Percentiles rank a stretch among this genome's conserved stretches.
Evolutionary conservation across 495 filamentous ascomycete genomes (phyloP).

Genomic region (Penicillium lividum): DNA sequence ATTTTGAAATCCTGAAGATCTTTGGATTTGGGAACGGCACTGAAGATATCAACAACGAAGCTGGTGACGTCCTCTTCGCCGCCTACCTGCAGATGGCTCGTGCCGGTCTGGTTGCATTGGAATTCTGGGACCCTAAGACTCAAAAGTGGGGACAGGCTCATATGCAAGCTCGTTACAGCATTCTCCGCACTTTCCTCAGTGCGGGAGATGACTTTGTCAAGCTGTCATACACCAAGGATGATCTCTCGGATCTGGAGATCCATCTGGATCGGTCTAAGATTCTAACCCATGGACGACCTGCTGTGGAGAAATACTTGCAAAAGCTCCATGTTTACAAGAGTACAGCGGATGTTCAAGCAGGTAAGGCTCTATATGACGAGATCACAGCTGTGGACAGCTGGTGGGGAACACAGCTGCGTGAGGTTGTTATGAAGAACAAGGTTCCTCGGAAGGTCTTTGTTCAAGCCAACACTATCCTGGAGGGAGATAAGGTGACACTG

Average conservation of each 20-base stretch:
- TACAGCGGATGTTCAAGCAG: conserved; percentile 78
- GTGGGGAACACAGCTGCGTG: conserved; percentile 74
- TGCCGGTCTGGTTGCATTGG: conserved; percentile 78
- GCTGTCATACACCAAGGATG: conserved; percentile 69
- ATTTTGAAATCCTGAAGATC: conserved; percentile 83
- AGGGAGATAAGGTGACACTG: conserved; percentile 72
- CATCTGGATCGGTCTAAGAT: conserved; percentile 83
- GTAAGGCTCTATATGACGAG: conserved; percentile 73
- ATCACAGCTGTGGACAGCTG: conserved; percentile 82
- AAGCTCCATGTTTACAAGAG: conserved; percentile 92
- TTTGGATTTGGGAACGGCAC: conserved; percentile 85
- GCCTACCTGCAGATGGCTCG: conserved; percentile 91
- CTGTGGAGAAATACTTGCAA: conserved; percentile 85
- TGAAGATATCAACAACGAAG: conserved; percentile 67
- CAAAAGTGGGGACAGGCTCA: conserved; percentile 94
- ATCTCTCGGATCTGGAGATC: conserved; percentile 79
- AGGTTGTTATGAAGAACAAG: conserved; percentile 81
- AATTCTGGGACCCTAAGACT: conserved; percentile 85
- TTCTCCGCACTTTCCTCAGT: conserved; percentile 82
- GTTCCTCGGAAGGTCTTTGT: conserved; percentile 95
- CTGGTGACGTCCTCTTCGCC: conserved; percentile 82
- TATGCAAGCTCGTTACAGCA: conserved; percentile 91
- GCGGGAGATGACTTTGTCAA: conserved; percentile 82
- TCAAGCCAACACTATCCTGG: conserved; percentile 82
- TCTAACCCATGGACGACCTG: conserved; percentile 62